phyloP scores from a whole-genome alignment of 169 alveolate species.

The Eimeria acervulina region DNA sequence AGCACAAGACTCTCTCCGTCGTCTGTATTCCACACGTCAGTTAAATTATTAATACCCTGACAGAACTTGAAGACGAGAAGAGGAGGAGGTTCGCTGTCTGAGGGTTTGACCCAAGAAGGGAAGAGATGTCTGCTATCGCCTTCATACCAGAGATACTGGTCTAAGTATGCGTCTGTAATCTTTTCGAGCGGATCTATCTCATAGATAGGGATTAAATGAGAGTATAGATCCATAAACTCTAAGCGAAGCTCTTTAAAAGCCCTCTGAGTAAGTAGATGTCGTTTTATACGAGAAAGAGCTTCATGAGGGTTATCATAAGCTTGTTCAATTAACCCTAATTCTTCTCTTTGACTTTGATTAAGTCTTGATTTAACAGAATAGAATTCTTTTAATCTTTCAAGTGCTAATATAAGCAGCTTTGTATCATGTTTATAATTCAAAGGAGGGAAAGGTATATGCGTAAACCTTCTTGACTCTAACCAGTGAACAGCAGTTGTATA shows the following conservation, averaged over 20 bases:
- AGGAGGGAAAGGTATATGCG: slow-evolving; percentile 99
- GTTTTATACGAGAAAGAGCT: slow-evolving; percentile 98
- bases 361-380: slow-evolving; percentile 97
- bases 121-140: slow-evolving; percentile 98
- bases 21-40: slow-evolving; percentile 98
- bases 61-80: slow-evolving; percentile 99
- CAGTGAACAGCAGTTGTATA: slow-evolving; percentile 99
- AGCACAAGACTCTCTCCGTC: slow-evolving; percentile 97
- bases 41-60: slow-evolving; percentile 99
- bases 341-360: slow-evolving; percentile 99
- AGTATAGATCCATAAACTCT: slow-evolving; percentile 99
- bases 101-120: slow-evolving; percentile 99
- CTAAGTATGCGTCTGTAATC: slow-evolving; percentile 99
- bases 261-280: slow-evolving; percentile 99
- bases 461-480: slow-evolving; percentile 99
- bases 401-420: slow-evolving; percentile 98
- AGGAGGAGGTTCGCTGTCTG: slow-evolving; percentile 99
- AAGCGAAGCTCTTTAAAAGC: slow-evolving; percentile 99
- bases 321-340: slow-evolving; percentile 99
- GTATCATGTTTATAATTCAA: slow-evolving; percentile 99
- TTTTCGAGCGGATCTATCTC: slow-evolving; percentile 99
- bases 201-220: slow-evolving; percentile 99
- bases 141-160: slow-evolving; percentile 99
- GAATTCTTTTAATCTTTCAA: slow-evolving; percentile 99
- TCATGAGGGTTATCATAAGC: slow-evolving; percentile 99